Evolutionary conservation across 2,329 filamentous ascomycete genomes (phyloP), one percentile per base, ranked within the genome.

Genomic region (Amauroascus verrucosus): DNA sequence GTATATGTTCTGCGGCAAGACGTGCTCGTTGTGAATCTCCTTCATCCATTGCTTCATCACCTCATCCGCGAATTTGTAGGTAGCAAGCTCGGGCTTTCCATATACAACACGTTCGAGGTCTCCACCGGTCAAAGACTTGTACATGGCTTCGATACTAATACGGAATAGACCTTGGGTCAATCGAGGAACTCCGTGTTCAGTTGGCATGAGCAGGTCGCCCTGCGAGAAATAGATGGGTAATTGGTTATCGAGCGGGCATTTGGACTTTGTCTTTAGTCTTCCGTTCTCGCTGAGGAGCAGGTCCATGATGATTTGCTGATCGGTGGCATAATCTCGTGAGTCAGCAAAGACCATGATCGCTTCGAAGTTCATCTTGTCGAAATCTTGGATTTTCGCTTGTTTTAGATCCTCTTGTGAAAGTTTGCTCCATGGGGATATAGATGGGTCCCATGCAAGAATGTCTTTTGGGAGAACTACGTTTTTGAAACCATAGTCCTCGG

Each of bases 31-130:
- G 74, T 88, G 84, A 59, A 88, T 80, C 62, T 81, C 75, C 61
- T 84, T 83, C 84, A 88, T 88, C 84, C 84, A 88, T 49, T 77
- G 78, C 30, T 79, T 75, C 57, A 88, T 77, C 16, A 88, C 80
- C 69, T 86, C 83, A 61, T 87, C 84, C 58, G 84, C 85, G 70
- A 85, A 87, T 72, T 84, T 85, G 77, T 86, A 87, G n/a, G 84
- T 86, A 4, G 84, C 84, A 56, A 81, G 63, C 67, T 86, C 83
- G 24, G 84, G 84, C 76, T 87, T 87, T 63, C 84, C 84, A 72
- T 86, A 86, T 54, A 87, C 81, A 32, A 85, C 81, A 75, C 83
- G 84, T 77, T 86, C 83, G 45, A 87, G 79, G 58, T 86, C 83
- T 14, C 77, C 77, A 54, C 83, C 83, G 0, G 83, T 86, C 54